Percentiles rank a stretch among this genome's conserved stretches.
phyloP scores from a whole-genome alignment of 1,284 basidiomycete species.

The Paramarasmius palmivorus region DNA sequence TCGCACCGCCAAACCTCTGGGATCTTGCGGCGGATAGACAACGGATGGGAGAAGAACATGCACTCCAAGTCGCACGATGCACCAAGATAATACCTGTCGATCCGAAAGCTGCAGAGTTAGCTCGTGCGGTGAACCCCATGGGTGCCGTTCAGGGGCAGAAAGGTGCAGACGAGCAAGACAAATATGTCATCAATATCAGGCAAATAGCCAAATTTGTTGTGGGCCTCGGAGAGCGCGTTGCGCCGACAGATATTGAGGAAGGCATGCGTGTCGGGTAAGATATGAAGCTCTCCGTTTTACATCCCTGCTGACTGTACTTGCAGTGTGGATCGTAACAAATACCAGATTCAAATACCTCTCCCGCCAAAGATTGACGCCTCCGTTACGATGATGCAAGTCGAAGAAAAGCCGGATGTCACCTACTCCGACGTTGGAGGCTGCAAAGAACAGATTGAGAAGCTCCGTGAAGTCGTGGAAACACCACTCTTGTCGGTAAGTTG shows the following conservation, averaged over 20 bases:
- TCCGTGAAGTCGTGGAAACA: conserved; percentile 97
- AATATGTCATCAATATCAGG: conserved; percentile 99
- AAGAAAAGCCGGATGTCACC: conserved; percentile 98
- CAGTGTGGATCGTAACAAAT: conserved; percentile 92
- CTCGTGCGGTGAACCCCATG: conserved; percentile 68
- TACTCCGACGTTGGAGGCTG: conserved; percentile 98
- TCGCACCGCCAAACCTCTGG: conserved; percentile 97
- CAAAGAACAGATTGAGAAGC: conserved; percentile 99
- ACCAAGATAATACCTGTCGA: conserved; percentile 96
- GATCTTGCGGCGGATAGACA: conserved; percentile 88
- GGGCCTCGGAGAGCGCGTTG: conserved; percentile 93
- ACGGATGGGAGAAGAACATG: conserved; percentile 91
- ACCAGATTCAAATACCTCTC: conserved; percentile 99
- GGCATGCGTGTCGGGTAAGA: conserved; percentile 97
- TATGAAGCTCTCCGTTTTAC: neutral
- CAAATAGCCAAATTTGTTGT: conserved; percentile 99
- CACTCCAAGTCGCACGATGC: conserved; percentile 95
- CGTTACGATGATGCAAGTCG: conserved; percentile 99
- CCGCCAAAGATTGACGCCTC: conserved; percentile 99
- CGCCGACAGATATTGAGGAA: conserved; percentile 98
- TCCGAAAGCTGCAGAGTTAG: conserved; percentile 68
- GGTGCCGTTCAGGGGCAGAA: conserved; percentile 84
- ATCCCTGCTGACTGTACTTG: conserved; percentile 3
- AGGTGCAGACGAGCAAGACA: conserved; percentile 95
- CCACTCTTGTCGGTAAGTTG: conserved; percentile 86